Evolutionary conservation across 495 filamentous ascomycete genomes (phyloP).

Genomic region (Neurospora sublineolata): DNA sequence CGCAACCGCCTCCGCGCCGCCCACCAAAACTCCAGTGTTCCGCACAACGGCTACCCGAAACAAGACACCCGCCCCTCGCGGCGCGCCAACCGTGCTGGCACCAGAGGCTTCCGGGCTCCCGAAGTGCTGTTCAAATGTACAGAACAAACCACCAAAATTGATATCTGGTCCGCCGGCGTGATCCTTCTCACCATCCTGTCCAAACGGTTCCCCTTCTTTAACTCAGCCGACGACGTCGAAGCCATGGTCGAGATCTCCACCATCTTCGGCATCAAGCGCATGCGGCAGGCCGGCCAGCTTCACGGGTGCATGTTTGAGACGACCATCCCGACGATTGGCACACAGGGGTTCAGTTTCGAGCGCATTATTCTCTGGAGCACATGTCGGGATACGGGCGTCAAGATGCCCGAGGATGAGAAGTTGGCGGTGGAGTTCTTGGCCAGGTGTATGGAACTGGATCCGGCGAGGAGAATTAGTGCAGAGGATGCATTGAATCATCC

Average conservation of each 20-base stretch:
- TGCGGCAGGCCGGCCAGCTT: constrained; percentile 69
- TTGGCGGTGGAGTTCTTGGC: constrained; percentile 55
- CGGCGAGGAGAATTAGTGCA: constrained; percentile 57
- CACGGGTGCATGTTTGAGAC: constrained; percentile 84
- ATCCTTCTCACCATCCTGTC: constrained; percentile 86
- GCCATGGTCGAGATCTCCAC: constrained; percentile 94
- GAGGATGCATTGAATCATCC: constrained; percentile 61
- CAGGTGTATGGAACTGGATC: constrained; percentile 62
- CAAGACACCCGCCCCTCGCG: constrained; percentile 78
- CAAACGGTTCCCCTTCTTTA: constrained; percentile 93
- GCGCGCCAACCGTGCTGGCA: constrained; percentile 91
- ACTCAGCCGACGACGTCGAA: constrained; percentile 90
- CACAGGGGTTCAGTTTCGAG: constrained; percentile 73
- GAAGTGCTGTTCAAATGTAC: constrained; percentile 98
- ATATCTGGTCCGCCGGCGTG: constrained; percentile 93
- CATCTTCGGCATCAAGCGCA: constrained; percentile 76
- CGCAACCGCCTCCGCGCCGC: constrained; percentile 28
- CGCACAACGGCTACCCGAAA: constrained; percentile 64
- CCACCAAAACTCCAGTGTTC: constrained; percentile 29
- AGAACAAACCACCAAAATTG: constrained; percentile 87
- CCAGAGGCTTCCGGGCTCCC: constrained; percentile 86
- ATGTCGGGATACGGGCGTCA: constrained; percentile 37
- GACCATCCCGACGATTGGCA: constrained; percentile 79
- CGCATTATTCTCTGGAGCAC: constrained; percentile 92
- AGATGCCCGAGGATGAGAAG: constrained; percentile 48